These are phyloP conservation scores for Glycyrrhiza uralensis DNA, from an alignment of 306 rosid species.

Conservation along the genomic window DNA sequence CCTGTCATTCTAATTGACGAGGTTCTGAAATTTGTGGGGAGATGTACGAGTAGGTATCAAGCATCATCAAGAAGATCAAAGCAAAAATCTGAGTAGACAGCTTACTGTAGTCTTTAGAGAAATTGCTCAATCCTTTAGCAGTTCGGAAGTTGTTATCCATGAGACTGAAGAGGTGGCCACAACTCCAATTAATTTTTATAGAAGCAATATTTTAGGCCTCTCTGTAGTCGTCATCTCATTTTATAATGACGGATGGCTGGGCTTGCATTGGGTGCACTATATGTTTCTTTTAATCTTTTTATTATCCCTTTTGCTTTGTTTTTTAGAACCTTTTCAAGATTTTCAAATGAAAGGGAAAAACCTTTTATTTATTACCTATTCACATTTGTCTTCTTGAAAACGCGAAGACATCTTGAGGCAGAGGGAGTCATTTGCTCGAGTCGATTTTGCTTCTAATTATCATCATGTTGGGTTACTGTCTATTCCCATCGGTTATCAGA, in stretches of 20 bases:
- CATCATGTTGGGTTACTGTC: neutral
- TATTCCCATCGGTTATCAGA: neutral
- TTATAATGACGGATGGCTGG: constrained; percentile 36
- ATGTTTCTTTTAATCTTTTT: constrained; percentile 26
- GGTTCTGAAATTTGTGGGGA: constrained; percentile 55
- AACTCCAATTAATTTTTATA: constrained; percentile 19
- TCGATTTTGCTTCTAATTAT: neutral
- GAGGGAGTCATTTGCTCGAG: neutral
- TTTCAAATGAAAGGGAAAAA: constrained; percentile 21
- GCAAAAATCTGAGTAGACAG: constrained; percentile 60
- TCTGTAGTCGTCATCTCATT: constrained; percentile 39
- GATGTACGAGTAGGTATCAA: constrained; percentile 42
- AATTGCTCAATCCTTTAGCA: constrained; percentile 27
- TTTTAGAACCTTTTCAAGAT: constrained; percentile 16
- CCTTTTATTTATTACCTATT: constrained; percentile 28
- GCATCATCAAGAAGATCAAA: constrained; percentile 38
- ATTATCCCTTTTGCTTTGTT: constrained; percentile 15
- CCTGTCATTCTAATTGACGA: constrained; percentile 61
- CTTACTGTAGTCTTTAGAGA: constrained; percentile 20
- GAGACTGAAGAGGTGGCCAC: constrained; percentile 32
- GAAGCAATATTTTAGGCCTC: constrained; percentile 37
- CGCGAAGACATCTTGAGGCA: neutral
- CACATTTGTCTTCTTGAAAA: neutral
- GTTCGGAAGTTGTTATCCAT: constrained; percentile 6
- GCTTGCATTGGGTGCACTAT: constrained; percentile 34